These are phyloP conservation scores for Durusdinium trenchii DNA, from an alignment of 73 alveolate genomes.

Conservation along the genomic window DNA sequence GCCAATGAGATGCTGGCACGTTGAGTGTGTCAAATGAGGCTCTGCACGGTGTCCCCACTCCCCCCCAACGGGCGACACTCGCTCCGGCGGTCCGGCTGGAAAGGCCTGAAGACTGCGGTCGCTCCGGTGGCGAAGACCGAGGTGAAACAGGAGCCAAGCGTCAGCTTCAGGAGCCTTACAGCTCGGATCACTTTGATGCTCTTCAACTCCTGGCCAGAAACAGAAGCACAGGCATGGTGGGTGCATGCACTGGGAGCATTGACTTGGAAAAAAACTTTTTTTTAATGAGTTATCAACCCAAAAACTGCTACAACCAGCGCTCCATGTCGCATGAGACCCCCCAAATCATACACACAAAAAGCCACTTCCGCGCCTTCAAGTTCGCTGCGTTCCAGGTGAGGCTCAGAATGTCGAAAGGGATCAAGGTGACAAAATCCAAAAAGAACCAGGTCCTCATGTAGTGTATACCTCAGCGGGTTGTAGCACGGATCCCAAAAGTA, in stretches of 20 bases:
- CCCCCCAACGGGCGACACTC: too few species aligned
- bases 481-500: too few species aligned
- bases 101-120: too few species aligned
- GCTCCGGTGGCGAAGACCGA: too few species aligned
- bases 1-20: too few species aligned
- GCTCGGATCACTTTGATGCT: conserved; percentile 73
- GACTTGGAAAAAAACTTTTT: not conserved
- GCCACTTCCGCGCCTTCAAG: conserved; percentile 14
- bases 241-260: too few species aligned
- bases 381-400: conserved; percentile 70
- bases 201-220: conserved; percentile 51
- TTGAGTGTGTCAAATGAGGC: too few species aligned
- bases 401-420: conserved; percentile 79
- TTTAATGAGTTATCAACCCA: not conserved
- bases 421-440: conserved; percentile 52
- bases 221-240: not conserved
- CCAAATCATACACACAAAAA: not conserved
- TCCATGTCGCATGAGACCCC: too few species aligned
- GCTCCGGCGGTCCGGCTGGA: too few species aligned
- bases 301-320: not conserved
- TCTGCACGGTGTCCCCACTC: too few species aligned
- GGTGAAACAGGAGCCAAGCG: not conserved
- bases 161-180: conserved; percentile 61
- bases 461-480: conserved; percentile 18
- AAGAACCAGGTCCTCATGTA: conserved; percentile 70